Percentiles rank a stretch among this genome's conserved stretches.
phyloP scores from a whole-genome alignment of 805 yeast species.

The Suhomyces sp. region DNA sequence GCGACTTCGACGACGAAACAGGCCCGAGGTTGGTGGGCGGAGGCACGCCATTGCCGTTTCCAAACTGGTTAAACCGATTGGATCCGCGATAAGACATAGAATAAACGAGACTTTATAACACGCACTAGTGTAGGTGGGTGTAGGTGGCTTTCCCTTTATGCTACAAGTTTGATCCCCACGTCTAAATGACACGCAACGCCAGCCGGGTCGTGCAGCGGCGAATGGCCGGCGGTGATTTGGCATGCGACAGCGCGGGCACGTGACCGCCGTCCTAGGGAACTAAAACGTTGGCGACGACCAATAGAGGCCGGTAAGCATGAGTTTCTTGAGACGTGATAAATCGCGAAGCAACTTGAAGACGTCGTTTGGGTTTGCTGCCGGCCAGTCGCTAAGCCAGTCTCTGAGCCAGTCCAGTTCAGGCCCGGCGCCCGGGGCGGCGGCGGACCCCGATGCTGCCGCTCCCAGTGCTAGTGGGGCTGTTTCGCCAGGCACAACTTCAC shows the following conservation, averaged over 20 bases:
- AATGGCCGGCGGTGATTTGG: neutral
- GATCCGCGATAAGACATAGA: conserved; percentile 45
- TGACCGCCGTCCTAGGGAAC: neutral
- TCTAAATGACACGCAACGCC: conserved; percentile 10
- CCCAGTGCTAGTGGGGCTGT: neutral
- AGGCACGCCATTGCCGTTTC: conserved; percentile 16
- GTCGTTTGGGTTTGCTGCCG: conserved; percentile 8
- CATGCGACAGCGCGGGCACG: neutral
- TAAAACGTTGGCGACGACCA: neutral
- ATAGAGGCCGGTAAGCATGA: conserved; percentile 11
- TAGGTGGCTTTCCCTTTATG: too few relatives aligned
- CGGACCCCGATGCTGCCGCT: neutral
- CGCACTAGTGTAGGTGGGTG: too few relatives aligned
- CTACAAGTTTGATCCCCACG: neutral
- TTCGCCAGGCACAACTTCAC: neutral
- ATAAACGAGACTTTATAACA: too few relatives aligned
- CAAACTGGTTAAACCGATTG: conserved; percentile 37
- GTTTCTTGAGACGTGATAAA: conserved; percentile 25
- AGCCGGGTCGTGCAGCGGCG: neutral
- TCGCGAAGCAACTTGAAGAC: conserved; percentile 14
- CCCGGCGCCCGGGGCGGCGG: neutral
- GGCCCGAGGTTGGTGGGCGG: conserved; percentile 28
- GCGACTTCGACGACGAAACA: conserved; percentile 25
- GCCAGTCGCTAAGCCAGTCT: conserved; percentile 4
- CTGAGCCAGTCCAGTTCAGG: neutral